phyloP scores from a whole-genome alignment of 768 basidiomycete species.

The Lyophyllum decastes region DNA sequence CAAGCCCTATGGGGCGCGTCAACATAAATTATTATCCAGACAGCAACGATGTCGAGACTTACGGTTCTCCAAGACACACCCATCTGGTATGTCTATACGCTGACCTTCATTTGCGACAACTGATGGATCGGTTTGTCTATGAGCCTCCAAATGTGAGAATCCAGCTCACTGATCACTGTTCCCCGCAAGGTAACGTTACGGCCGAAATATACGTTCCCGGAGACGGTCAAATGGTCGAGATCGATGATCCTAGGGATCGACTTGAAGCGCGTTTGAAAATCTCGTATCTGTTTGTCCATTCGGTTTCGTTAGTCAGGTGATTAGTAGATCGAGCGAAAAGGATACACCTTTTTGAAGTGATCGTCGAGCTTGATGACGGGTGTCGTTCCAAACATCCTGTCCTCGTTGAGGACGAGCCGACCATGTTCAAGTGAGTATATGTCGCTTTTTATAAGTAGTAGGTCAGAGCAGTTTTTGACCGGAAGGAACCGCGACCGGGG shows the following conservation, averaged over 20 bases:
- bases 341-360: slow-evolving; percentile 76
- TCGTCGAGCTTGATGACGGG: slow-evolving; percentile 86
- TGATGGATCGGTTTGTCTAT: slow-evolving; percentile 4
- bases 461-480: slow-evolving; percentile 69
- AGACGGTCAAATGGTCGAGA: slow-evolving; percentile 81
- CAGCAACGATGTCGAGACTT: slow-evolving; percentile 18
- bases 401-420: slow-evolving; percentile 65
- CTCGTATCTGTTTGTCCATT: slow-evolving; percentile 43
- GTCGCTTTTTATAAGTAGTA: slow-evolving; percentile 76
- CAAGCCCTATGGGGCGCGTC: slow-evolving; percentile 40
- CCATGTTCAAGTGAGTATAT: slow-evolving; percentile 78
- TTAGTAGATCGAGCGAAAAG: slow-evolving; percentile 21
- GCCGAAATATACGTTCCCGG: slow-evolving; percentile 77
- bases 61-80: slow-evolving; percentile 61
- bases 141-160: not conserved
- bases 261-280: slow-evolving; percentile 83
- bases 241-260: slow-evolving; percentile 77
- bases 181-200: slow-evolving; percentile 71
- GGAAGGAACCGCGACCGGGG: slow-evolving; percentile 82
- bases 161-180: slow-evolving; percentile 66
- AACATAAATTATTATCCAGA: not conserved
- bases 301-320: slow-evolving; percentile 13
- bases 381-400: slow-evolving; percentile 63
- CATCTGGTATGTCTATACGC: slow-evolving; percentile 68
- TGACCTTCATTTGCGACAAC: slow-evolving; percentile 67